Conservation (phyloP, 495 filamentous ascomycete species). For the Parachaetomium inaequale region DNA sequence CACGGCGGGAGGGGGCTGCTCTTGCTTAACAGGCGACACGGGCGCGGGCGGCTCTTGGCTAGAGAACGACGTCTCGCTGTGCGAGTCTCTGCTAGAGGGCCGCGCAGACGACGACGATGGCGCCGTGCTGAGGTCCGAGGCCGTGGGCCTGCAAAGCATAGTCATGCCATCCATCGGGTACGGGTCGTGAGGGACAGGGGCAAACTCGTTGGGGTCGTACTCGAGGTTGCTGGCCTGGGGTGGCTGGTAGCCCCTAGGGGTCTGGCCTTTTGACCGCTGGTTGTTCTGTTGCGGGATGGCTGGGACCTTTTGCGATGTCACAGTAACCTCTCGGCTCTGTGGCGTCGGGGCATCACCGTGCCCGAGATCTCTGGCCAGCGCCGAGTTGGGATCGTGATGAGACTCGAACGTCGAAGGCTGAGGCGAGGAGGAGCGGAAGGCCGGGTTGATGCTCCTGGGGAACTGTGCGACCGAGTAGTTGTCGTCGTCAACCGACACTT, state of each 20-base stretch:
- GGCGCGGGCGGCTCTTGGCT: constrained; percentile 65
- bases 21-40: constrained; percentile 40
- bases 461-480: constrained; percentile 93
- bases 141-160: constrained; percentile 88
- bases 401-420: constrained; percentile 78
- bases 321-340: constrained; percentile 49
- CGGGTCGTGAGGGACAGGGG: constrained; percentile 80
- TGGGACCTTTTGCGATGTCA: constrained; percentile 51
- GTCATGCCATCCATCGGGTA: constrained; percentile 98
- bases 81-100: constrained; percentile 82
- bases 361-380: constrained; percentile 60
- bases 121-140: constrained; percentile 78
- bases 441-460: constrained; percentile 89
- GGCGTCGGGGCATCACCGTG: constrained; percentile 48
- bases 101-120: constrained; percentile 59
- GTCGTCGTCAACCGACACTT: constrained; percentile 77
- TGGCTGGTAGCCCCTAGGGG: constrained; percentile 25
- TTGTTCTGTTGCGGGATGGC: constrained; percentile 22
- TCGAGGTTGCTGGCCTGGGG: constrained; percentile 31
- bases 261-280: constrained; percentile 13
- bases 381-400: constrained; percentile 76
- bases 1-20: constrained; percentile 35
- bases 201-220: constrained; percentile 60
- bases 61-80: constrained; percentile 92
- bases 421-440: constrained; percentile 86